Evolutionary conservation across 176 grass and related monocot species (phyloP), one percentile per base, ranked within the genome.

Genomic region (Ensete glaucum): DNA sequence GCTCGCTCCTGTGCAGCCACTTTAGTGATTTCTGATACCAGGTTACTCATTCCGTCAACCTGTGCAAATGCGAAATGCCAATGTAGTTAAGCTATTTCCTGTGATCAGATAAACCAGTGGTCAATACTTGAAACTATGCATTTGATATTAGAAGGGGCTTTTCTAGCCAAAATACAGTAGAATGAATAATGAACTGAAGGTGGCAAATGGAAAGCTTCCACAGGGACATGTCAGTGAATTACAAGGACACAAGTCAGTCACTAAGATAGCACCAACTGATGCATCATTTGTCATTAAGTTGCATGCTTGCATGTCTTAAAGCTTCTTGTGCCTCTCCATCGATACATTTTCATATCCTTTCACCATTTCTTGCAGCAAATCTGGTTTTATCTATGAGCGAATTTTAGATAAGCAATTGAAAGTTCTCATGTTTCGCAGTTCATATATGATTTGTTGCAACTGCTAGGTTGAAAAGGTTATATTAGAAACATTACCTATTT

Each of bases 1-100:
- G 84, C 82, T 68, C 85, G 86, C 81, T 99, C 96, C 73, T 91
- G 88, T 25, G 79, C 83, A 17, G 78, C 86, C 60, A 99, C 82
- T 71, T 89, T 88, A 3, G 82, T 76, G 26, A 99, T 79, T 80
- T 95, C 90, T 71, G 79, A 83, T 55, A 88, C 79, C 53, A 82
- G 82, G 51, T 78, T 84, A 68, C 81, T 83, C 57, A 88, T 88
- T 75, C 66, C 85, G 54, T 87, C 83, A 11, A 95, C 88, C 96
- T 99, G 82, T 62, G 9, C 24, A 43, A 71, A 14, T 52, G 52
- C 60, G 3, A 51, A n/a, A 20, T 43, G 34, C 34, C 34, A 43
- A n/a, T 2, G 17, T 60, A 60, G 57, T 15, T 20, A n/a, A 60
- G 19, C 17, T 7, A 60, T 21, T 60, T 17, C 57, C n/a, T 20